Conservation (phyloP, 352 stramenopile species). For the Pythium rhizo-oryzae region DNA sequence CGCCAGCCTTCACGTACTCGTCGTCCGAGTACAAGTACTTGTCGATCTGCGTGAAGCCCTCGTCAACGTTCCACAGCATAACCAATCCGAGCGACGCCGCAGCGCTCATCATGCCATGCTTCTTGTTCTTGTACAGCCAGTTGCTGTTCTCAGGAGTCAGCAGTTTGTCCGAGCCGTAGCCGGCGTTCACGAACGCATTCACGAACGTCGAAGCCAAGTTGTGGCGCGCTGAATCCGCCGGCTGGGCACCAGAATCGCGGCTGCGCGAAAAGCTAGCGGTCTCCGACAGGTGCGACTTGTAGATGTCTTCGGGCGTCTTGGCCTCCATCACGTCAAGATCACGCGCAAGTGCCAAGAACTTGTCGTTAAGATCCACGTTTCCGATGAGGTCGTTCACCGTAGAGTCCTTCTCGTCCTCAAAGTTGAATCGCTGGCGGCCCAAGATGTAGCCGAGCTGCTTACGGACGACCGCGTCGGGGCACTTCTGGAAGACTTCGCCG, state of each 20-base stretch:
- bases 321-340: conserved; percentile 98
- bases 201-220: conserved; percentile 99
- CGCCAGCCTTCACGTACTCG: conserved; percentile 98
- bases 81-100: conserved; percentile 98
- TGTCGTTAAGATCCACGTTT: conserved; percentile 96
- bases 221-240: conserved; percentile 96
- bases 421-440: conserved; percentile 93
- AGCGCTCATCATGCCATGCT: conserved; percentile 99
- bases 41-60: conserved; percentile 99
- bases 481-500: conserved; percentile 78
- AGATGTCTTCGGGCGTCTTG: conserved; percentile 99
- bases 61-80: conserved; percentile 99
- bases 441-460: conserved; percentile 98
- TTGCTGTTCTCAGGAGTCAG: conserved; percentile 94
- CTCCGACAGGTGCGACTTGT: conserved; percentile 99
- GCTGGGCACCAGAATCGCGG: conserved; percentile 71
- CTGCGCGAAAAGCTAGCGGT: conserved; percentile 83
- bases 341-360: conserved; percentile 96
- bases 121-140: conserved; percentile 99
- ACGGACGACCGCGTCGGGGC: conserved; percentile 59
- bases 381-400: conserved; percentile 95
- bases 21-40: conserved; percentile 99
- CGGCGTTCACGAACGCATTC: conserved; percentile 99
- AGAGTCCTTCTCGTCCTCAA: conserved; percentile 92
- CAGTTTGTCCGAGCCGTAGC: conserved; percentile 97